phyloP scores from a whole-genome alignment of 352 stramenopile genomes.

The Globisporangium cederbergense region DNA sequence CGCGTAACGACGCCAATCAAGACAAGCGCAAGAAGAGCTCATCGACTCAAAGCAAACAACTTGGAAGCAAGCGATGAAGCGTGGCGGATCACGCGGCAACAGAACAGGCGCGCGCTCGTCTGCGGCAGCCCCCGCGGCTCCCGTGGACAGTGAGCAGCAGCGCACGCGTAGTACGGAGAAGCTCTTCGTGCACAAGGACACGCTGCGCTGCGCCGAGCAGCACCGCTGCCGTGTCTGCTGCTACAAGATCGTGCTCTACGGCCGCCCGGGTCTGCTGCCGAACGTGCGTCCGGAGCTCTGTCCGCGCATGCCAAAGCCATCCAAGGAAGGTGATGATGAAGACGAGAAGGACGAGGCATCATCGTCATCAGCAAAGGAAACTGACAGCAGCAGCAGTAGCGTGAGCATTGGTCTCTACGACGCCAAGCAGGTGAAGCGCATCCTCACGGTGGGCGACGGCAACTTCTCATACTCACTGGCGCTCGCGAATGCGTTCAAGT shows the following conservation, averaged over 20 bases:
- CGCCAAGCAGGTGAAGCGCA: conserved; percentile 32
- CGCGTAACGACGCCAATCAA: neutral
- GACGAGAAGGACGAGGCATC: conserved; percentile 8
- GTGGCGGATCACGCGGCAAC: neutral
- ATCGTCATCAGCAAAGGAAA: neutral
- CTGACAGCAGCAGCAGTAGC: neutral
- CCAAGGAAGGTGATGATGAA: neutral
- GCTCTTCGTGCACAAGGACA: conserved; percentile 63
- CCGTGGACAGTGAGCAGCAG: conserved; percentile 5
- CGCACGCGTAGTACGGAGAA: conserved; percentile 47
- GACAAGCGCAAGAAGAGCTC: neutral
- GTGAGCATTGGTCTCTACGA: conserved; percentile 57
- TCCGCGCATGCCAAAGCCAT: conserved; percentile 34
- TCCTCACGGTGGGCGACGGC: conserved; percentile 94
- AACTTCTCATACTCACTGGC: conserved; percentile 96
- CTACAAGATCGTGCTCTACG: conserved; percentile 84
- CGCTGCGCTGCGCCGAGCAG: conserved; percentile 58
- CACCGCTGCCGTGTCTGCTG: conserved; percentile 80
- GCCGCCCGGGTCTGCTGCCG: conserved; percentile 45
- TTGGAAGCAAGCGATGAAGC: neutral
- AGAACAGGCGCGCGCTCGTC: neutral
- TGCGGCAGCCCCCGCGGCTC: neutral
- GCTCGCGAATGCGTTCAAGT: conserved; percentile 60
- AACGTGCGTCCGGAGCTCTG: conserved; percentile 81
- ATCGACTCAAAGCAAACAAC: neutral